These are phyloP conservation scores for Cladophialophora immunda DNA, from an alignment of 2,329 filamentous ascomycete genomes.

Conservation along the genomic window DNA sequence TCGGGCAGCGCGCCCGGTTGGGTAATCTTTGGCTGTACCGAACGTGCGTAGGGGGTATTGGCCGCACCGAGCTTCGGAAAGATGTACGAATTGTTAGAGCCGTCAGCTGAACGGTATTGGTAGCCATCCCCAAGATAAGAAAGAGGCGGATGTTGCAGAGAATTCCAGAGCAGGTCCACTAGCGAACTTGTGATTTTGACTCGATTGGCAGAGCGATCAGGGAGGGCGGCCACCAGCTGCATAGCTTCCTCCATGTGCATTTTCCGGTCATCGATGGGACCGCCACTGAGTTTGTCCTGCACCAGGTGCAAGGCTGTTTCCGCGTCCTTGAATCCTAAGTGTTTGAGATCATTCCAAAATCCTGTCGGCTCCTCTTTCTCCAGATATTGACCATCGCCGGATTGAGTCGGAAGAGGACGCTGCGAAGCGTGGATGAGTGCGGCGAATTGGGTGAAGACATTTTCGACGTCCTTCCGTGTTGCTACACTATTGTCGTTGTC, in stretches of 20 bases:
- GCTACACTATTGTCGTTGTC: conserved; percentile 44
- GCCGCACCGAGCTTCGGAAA: conserved; percentile 73
- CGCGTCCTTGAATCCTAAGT: conserved; percentile 66
- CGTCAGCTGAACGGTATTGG: conserved; percentile 74
- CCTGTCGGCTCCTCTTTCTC: conserved; percentile 59
- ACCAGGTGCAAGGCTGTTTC: conserved; percentile 70
- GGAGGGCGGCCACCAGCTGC: conserved; percentile 71
- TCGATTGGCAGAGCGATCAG: conserved; percentile 68
- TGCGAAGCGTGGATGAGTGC: conserved; percentile 63
- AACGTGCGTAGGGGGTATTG: conserved; percentile 72
- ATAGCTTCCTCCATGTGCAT: conserved; percentile 80
- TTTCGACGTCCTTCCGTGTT: conserved; percentile 51
- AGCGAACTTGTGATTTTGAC: conserved; percentile 72
- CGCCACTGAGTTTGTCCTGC: conserved; percentile 69
- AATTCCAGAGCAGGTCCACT: conserved; percentile 74
- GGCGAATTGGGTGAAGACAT: conserved; percentile 55
- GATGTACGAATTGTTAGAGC: conserved; percentile 74
- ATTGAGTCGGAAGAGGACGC: conserved; percentile 70
- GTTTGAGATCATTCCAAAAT: conserved; percentile 65
- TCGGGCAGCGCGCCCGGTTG: conserved; percentile 74
- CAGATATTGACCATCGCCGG: conserved; percentile 69
- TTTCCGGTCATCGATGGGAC: conserved; percentile 75
- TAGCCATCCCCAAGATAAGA: conserved; percentile 64
- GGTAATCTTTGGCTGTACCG: conserved; percentile 62
- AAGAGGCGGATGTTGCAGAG: conserved; percentile 75